phyloP scores from a whole-genome alignment of 2,329 filamentous ascomycete species.

The Penicillium polonicum region DNA sequence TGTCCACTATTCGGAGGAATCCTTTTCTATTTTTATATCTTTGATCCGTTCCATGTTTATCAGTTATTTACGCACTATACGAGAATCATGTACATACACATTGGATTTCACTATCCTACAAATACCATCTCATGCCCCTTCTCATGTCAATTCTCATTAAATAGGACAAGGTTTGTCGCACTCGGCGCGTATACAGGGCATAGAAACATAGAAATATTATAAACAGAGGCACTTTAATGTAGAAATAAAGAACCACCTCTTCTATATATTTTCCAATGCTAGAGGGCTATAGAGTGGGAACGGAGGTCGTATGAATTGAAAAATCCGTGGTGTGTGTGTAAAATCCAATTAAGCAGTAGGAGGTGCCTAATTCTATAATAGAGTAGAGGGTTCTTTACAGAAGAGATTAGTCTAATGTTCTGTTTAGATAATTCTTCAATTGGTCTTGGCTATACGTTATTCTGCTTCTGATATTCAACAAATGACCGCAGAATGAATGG shows the following conservation, averaged over 20 bases:
- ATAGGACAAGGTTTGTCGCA: neutral
- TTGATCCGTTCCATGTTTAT: constrained; percentile 5
- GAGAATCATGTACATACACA: constrained; percentile 22
- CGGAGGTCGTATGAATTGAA: too few species aligned
- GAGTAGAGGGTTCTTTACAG: neutral
- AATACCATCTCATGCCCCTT: neutral
- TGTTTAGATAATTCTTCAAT: too few species aligned
- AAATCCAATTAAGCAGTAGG: neutral
- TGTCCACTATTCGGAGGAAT: neutral
- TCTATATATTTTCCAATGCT: too few species aligned
- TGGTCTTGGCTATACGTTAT: too few species aligned
- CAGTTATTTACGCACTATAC: constrained; percentile 3
- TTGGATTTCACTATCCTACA: neutral
- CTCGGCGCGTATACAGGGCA: neutral
- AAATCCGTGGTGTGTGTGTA: neutral
- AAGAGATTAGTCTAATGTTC: neutral
- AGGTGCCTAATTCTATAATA: neutral
- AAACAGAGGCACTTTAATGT: too few species aligned
- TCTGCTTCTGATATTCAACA: too few species aligned
- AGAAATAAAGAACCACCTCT: too few species aligned
- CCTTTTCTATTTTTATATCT: constrained; percentile 4
- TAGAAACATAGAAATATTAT: neutral
- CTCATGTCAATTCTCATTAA: neutral
- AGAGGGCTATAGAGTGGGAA: too few species aligned
- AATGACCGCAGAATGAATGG: too few species aligned